phyloP scores from a whole-genome alignment of 192 early-diverging fungal genomes.

The Spizellomyces sp. region DNA sequence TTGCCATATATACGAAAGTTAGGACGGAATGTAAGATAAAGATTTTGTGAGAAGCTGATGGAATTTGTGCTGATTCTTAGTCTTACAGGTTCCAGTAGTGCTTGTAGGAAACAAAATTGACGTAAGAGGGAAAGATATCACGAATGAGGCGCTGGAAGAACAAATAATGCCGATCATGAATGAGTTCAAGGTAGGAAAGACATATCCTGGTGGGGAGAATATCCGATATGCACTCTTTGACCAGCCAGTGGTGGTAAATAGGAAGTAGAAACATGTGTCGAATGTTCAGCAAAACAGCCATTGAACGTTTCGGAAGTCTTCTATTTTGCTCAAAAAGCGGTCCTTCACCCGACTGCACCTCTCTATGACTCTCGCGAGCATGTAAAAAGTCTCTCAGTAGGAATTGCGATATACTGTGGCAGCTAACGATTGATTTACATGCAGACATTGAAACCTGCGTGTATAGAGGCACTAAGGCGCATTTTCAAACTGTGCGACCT shows the following conservation, averaged over 20 bases:
- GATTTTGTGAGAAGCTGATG: no score
- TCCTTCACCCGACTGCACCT: constrained; percentile 94
- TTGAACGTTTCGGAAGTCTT: constrained; percentile 99
- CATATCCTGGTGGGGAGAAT: background rate
- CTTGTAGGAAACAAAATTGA: constrained; percentile 95
- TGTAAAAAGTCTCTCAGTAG: constrained; percentile 41
- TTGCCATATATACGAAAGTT: constrained; percentile 88
- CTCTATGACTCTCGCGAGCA: constrained; percentile 95
- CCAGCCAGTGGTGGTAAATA: constrained; percentile 35
- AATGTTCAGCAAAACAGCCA: constrained; percentile 95
- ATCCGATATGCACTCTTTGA: background rate
- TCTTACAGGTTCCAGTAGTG: constrained; percentile 79
- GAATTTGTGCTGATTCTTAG: background rate
- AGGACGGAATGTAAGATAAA: constrained; percentile 79
- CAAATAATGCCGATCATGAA: constrained; percentile 98
- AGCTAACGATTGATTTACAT: background rate
- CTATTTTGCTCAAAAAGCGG: constrained; percentile 99
- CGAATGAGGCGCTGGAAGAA: constrained; percentile 85
- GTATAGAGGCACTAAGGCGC: constrained; percentile 86
- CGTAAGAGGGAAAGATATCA: constrained; percentile 77
- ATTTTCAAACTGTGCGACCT: constrained; percentile 96
- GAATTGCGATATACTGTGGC: background rate
- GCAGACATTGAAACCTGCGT: constrained; percentile 80
- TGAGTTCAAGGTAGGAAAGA: constrained; percentile 82
- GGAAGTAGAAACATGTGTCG: constrained; percentile 98